Evolutionary conservation across 345 rosid species (phyloP).

Genomic region (Rhizophora apiculata): DNA sequence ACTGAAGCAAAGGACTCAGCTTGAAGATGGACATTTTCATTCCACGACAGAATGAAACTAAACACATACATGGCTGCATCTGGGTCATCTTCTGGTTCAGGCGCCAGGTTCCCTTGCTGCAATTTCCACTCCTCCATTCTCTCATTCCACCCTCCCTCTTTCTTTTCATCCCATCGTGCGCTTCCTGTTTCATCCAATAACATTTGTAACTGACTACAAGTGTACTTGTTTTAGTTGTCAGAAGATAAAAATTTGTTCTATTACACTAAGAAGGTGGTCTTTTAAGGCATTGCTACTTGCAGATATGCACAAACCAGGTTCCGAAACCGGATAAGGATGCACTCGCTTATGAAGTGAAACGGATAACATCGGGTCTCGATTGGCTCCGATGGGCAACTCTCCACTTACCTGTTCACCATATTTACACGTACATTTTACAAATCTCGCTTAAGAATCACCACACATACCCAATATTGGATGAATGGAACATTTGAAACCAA

Average conservation of each 20-base stretch:
- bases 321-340: conserved; percentile 83
- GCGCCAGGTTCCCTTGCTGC: conserved; percentile 83
- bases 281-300: background rate
- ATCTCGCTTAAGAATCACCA: background rate
- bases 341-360: conserved; percentile 77
- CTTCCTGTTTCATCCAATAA: conserved; percentile 41
- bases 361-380: conserved; percentile 59
- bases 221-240: no score
- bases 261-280: background rate
- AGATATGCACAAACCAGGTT: conserved; percentile 50
- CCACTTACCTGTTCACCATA: conserved; percentile 62
- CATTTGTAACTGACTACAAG: no score
- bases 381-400: conserved; percentile 71
- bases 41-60: background rate
- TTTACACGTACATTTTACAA: background rate
- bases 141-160: conserved; percentile 84
- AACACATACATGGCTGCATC: conserved; percentile 64
- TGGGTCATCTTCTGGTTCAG: conserved; percentile 72
- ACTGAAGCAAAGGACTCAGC: background rate
- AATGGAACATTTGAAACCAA: background rate
- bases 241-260: background rate
- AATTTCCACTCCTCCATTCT: conserved; percentile 91
- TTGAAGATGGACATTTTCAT: background rate
- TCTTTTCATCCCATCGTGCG: conserved; percentile 82
- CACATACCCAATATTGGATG: background rate